These are phyloP conservation scores for Eucalyptus victrix DNA, from an alignment of 345 rosid genomes.

Conservation along the genomic window DNA sequence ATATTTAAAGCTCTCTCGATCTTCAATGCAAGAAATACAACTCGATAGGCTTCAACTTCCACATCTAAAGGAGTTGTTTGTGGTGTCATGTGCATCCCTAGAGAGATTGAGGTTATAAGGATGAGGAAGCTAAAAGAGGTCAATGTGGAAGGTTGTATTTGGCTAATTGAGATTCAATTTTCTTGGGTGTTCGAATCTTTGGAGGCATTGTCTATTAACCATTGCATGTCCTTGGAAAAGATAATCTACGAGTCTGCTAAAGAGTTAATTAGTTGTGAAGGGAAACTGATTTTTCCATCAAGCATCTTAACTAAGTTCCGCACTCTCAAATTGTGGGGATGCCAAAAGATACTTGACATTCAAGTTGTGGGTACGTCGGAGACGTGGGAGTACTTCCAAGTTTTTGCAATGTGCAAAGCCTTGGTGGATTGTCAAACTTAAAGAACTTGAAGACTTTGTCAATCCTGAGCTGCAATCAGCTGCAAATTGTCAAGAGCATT, in stretches of 20 bases:
- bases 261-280: not conserved
- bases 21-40: not conserved
- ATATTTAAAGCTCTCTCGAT: rapidly evolving
- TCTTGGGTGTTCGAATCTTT: not conserved
- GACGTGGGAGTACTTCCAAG: not conserved
- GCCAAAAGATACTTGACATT: not conserved
- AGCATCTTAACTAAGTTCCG: not conserved
- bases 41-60: not conserved
- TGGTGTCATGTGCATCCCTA: not conserved
- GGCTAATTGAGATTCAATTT: not conserved
- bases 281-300: not conserved
- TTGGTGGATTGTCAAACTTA: not conserved
- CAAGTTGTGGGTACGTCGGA: not conserved
- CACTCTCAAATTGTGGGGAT: not conserved
- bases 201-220: rapidly evolving
- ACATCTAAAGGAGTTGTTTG: not conserved
- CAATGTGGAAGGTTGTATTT: not conserved
- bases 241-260: not conserved
- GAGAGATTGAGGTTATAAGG: not conserved
- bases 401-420: not conserved
- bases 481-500: not conserved
- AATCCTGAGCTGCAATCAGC: rapidly evolving
- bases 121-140: not conserved
- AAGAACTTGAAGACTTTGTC: not conserved
- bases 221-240: not conserved